phyloP scores from a whole-genome alignment of 2,329 filamentous ascomycete species.

The Canariomyces notabilis region DNA sequence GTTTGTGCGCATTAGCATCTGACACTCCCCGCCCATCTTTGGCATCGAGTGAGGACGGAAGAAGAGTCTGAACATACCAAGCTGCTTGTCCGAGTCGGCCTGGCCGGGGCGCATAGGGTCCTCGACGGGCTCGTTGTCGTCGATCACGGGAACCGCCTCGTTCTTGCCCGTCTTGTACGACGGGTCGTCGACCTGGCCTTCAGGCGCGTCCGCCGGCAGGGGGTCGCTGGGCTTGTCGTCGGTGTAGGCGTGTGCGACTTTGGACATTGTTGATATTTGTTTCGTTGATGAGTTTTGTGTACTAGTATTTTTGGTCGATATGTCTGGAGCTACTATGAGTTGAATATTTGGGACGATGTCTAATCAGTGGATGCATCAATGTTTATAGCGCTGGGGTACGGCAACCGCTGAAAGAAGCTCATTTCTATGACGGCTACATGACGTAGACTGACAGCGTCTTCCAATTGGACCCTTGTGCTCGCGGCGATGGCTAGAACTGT shows the following conservation, averaged over 20 bases:
- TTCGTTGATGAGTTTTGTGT: neutral
- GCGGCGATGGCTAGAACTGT: neutral
- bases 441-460: neutral
- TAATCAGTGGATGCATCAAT: neutral
- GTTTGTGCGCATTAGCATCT: neutral
- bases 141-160: conserved; percentile 16
- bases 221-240: conserved; percentile 15
- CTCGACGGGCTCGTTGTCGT: conserved; percentile 14
- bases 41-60: neutral
- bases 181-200: conserved; percentile 17
- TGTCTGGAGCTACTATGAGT: no score
- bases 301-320: neutral
- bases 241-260: conserved; percentile 14
- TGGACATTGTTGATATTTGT: conserved; percentile 11
- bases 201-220: conserved; percentile 10
- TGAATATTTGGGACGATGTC: no score
- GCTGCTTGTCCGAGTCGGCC: conserved; percentile 16
- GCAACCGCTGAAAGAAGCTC: neutral
- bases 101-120: conserved; percentile 8
- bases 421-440: neutral
- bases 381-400: neutral
- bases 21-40: neutral
- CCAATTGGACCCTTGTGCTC: neutral
- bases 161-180: conserved; percentile 16
- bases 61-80: conserved; percentile 8